phyloP scores from a whole-genome alignment of 208 protist genomes.

The Trypanosoma grayi region DNA sequence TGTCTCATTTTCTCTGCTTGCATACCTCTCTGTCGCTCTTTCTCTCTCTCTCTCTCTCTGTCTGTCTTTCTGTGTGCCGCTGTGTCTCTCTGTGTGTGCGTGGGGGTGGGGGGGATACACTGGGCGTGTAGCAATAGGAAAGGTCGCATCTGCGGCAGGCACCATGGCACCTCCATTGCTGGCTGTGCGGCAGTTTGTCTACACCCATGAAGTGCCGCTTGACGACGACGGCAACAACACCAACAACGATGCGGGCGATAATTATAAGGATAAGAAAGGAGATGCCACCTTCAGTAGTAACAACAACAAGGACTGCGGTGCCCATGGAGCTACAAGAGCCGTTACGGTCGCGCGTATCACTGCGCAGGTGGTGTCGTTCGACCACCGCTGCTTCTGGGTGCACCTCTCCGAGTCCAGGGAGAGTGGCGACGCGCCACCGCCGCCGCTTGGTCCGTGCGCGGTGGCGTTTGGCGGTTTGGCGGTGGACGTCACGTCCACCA shows the following conservation, averaged over 20 bases:
- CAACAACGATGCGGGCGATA: neutral
- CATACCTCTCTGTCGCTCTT: too few relatives aligned
- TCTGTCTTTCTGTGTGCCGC: too few relatives aligned
- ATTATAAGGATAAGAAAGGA: too few relatives aligned
- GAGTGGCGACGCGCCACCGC: neutral
- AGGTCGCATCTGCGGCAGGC: too few relatives aligned
- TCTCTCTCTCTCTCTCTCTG: too few relatives aligned
- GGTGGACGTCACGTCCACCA: slow-evolving; percentile 16
- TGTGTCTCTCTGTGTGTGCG: too few relatives aligned
- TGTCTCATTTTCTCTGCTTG: too few relatives aligned
- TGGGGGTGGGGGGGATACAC: too few relatives aligned
- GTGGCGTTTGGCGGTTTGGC: slow-evolving; percentile 24
- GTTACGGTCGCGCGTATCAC: slow-evolving; percentile 40
- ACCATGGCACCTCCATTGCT: slow-evolving; percentile 18
- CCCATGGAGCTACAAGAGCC: neutral
- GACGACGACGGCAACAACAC: slow-evolving; percentile 1
- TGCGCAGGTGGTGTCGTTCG: slow-evolving; percentile 48
- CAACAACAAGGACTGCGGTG: neutral
- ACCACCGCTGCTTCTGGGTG: slow-evolving; percentile 57
- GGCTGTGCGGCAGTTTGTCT: slow-evolving; percentile 18
- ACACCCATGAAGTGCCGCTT: slow-evolving; percentile 6
- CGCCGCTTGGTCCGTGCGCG: slow-evolving; percentile 35
- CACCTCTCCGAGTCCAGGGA: slow-evolving; percentile 47
- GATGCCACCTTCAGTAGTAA: too few relatives aligned
- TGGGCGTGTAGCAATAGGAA: too few relatives aligned